These are phyloP conservation scores for Salvia rosmarinus DNA, from an alignment of 257 asterid species.

Conservation along the genomic window DNA sequence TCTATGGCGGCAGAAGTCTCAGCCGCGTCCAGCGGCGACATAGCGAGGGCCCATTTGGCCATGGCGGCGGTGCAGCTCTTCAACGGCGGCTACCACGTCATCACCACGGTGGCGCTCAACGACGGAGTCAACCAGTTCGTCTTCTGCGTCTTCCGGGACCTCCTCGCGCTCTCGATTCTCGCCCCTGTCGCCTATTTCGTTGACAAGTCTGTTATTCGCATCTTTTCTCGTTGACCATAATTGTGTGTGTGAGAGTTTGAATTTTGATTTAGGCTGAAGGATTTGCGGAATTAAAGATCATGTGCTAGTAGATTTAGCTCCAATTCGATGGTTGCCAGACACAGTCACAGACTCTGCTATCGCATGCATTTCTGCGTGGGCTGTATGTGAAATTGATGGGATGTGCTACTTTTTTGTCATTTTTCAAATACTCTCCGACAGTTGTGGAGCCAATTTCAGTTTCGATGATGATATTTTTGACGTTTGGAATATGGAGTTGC, in stretches of 20 bases:
- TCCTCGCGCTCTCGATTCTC: slow-evolving; percentile 75
- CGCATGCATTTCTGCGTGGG: neutral
- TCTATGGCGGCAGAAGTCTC: slow-evolving; percentile 40
- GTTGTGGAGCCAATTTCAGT: slow-evolving; percentile 31
- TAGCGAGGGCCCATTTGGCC: slow-evolving; percentile 70
- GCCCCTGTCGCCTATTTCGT: slow-evolving; percentile 86
- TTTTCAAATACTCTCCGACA: slow-evolving; percentile 2
- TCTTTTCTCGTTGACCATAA: neutral
- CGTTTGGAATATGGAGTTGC: slow-evolving; percentile 25
- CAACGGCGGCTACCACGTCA: slow-evolving; percentile 88
- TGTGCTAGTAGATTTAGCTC: neutral
- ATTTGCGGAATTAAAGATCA: neutral
- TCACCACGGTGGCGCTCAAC: slow-evolving; percentile 86
- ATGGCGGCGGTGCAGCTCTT: slow-evolving; percentile 86
- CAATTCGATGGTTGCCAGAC: neutral
- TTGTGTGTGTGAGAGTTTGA: neutral
- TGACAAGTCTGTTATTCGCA: slow-evolving; percentile 56
- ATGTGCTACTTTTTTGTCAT: neutral
- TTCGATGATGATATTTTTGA: neutral
- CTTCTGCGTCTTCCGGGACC: slow-evolving; percentile 82
- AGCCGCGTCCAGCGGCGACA: slow-evolving; percentile 46
- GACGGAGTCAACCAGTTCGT: slow-evolving; percentile 85
- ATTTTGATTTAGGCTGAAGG: neutral
- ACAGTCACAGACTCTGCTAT: neutral
- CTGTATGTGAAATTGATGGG: neutral